Base-by-base conservation (phyloP, 768 basidiomycete species). In the Xerocomellus intermedius region DNA sequence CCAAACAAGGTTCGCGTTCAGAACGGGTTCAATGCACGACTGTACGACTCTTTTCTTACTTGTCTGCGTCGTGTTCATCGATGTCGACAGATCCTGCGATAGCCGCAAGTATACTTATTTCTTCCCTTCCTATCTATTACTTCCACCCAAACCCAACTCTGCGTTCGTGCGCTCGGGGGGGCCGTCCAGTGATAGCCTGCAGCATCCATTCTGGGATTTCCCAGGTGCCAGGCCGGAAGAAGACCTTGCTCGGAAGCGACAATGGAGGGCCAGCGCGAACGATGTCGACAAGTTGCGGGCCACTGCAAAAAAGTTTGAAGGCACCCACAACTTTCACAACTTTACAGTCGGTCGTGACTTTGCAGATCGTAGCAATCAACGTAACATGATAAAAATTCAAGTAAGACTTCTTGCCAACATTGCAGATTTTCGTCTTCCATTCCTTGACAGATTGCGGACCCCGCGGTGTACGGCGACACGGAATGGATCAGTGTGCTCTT, bases 91-190 rank as follows among this genome's bases (percentile, higher is more conserved):
- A 56, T 78, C 85, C 3, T 98, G 95, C 73, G 95, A 98, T 68
- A 96, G 94, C 57, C 83, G 96, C 56, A 93, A 94, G 70, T 99
- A 99, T 74, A 97, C 95, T 16, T 99, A 99, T 73, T 91, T 91
- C 74, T 89, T 99, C 61, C 97, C 97, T 0, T 86, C 91, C 1
- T 97, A 98, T 72, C 79, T 95, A 38, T 80, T 99, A 49, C 81
- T 98, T 26, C 94, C 96, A 2, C 94, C 97, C 1, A 89, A 86
- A 67, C 91, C 92, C 5, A 81, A 76, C 21, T 85, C 87, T 39
- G 79, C 81, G 13, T 77, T 93, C 42, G 72, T 79, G 59, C 75
- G 77, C 41, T 70, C 69, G 21, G 42, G 10, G 5, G 22, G 1
- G 9, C 6, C 44, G 16, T 62, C 68, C 3, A 54, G 63, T n/a